phyloP scores from a whole-genome alignment of 108 stramenopile genomes.

The Aurantiochytrium sp. region DNA sequence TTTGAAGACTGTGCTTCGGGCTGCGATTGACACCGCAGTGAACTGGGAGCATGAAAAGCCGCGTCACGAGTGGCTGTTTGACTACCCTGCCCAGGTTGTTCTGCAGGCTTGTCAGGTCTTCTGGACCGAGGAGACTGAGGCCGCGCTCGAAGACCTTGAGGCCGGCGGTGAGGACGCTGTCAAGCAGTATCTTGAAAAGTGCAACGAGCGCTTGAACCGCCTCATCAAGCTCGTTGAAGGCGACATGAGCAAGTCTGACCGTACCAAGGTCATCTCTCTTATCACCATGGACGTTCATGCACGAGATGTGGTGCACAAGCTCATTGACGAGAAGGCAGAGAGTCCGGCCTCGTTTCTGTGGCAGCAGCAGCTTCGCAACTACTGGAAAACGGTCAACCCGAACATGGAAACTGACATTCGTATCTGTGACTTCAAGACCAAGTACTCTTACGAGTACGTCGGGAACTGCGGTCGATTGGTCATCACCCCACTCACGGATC shows the following conservation, averaged over 20 bases:
- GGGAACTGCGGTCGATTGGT: constrained; percentile 79
- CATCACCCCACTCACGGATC: constrained; percentile 79
- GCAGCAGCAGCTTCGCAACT: constrained; percentile 80
- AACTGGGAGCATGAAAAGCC: constrained; percentile 78
- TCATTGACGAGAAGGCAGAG: constrained; percentile 71
- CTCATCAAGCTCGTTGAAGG: constrained; percentile 73
- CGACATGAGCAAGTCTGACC: constrained; percentile 57
- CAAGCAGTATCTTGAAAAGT: constrained; percentile 66
- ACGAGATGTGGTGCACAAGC: constrained; percentile 73
- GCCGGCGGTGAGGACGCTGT: constrained; percentile 79
- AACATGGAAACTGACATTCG: constrained; percentile 69
- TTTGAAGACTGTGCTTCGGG: constrained; percentile 61
- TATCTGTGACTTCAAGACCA: constrained; percentile 74
- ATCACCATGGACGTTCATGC: constrained; percentile 86
- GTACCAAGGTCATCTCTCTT: constrained; percentile 77
- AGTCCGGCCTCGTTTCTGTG: constrained; percentile 71
- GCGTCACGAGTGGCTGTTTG: constrained; percentile 76
- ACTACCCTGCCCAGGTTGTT: constrained; percentile 78
- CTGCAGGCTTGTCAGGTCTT: constrained; percentile 77
- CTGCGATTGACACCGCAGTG: constrained; percentile 71
- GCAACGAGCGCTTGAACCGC: constrained; percentile 59
- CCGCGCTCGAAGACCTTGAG: constrained; percentile 73
- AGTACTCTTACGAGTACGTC: constrained; percentile 87
- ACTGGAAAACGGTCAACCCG: constrained; percentile 59
- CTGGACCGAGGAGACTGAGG: constrained; percentile 84